Evolutionary conservation across 2,329 filamentous ascomycete genomes (phyloP).

Genomic region (Aspergillus felis): DNA sequence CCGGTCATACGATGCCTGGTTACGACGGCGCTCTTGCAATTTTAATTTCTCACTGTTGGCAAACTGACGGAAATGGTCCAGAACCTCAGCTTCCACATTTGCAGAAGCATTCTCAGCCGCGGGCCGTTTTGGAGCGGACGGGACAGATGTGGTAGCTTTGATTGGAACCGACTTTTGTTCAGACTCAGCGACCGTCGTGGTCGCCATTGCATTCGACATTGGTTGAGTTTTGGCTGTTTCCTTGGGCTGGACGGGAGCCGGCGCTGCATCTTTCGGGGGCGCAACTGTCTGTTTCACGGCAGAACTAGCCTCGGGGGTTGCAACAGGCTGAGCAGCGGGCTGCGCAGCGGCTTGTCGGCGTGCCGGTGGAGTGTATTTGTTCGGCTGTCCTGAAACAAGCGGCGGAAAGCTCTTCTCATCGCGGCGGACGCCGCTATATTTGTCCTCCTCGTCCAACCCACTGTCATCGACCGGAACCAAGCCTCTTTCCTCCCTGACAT

Average conservation of each 20-base stretch:
- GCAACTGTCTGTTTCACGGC: slow-evolving; percentile 89
- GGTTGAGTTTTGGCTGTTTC: slow-evolving; percentile 17
- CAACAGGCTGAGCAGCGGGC: slow-evolving; percentile 66
- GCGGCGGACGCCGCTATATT: slow-evolving; percentile 89
- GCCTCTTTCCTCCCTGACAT: slow-evolving; percentile 86
- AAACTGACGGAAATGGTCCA: slow-evolving; percentile 63
- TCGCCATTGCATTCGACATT: slow-evolving; percentile 16
- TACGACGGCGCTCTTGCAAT: slow-evolving; percentile 54
- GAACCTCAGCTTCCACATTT: slow-evolving; percentile 58
- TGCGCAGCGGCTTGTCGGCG: slow-evolving; percentile 73
- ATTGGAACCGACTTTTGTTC: slow-evolving; percentile 22
- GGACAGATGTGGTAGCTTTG: slow-evolving; percentile 26
- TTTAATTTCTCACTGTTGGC: slow-evolving; percentile 59
- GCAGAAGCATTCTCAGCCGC: slow-evolving; percentile 52
- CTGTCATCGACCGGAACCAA: slow-evolving; percentile 61
- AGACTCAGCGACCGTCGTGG: slow-evolving; percentile 20
- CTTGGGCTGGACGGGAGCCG: slow-evolving; percentile 27
- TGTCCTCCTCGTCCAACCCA: slow-evolving; percentile 83
- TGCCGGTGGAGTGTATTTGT: slow-evolving; percentile 88
- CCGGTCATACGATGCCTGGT: slow-evolving; percentile 66
- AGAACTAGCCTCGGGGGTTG: slow-evolving; percentile 73
- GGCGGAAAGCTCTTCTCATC: slow-evolving; percentile 60
- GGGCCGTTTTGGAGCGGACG: slow-evolving; percentile 31
- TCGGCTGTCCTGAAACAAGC: slow-evolving; percentile 56
- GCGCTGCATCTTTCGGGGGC: slow-evolving; percentile 44